A percentile compares a stretch with the other conserved stretches of the same genome.
Evolutionary conservation across 352 stramenopile species (phyloP).

Genomic region (Pythium guiyangense): DNA sequence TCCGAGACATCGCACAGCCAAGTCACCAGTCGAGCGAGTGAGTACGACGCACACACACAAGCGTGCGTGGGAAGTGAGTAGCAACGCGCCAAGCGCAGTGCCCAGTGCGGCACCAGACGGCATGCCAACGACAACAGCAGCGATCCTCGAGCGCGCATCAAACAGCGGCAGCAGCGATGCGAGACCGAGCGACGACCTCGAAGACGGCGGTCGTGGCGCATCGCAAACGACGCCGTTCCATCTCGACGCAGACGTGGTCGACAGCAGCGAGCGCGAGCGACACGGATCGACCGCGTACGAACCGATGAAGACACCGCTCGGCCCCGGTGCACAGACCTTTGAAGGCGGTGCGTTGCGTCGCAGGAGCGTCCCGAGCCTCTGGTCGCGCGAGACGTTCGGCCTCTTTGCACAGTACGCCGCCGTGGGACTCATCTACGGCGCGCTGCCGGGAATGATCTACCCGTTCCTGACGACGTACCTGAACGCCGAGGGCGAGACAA

Average conservation of each 20-base stretch:
- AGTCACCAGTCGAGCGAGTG: too few species aligned
- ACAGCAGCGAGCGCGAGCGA: neutral
- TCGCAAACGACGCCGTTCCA: neutral
- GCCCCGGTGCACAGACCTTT: too few species aligned
- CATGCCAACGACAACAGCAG: neutral
- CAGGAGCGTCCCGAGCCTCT: slow-evolving; percentile 30
- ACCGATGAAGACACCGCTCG: too few species aligned
- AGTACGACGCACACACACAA: too few species aligned
- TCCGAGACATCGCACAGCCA: too few species aligned
- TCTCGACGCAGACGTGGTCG: neutral
- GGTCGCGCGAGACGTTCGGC: too few species aligned
- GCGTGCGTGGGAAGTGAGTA: too few species aligned
- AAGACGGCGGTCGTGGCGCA: neutral
- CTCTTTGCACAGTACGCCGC: too few species aligned
- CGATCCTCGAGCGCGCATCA: slow-evolving; percentile 5
- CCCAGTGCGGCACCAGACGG: neutral
- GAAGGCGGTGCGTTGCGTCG: slow-evolving; percentile 40
- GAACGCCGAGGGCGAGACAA: slow-evolving; percentile 28
- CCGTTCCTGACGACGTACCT: slow-evolving; percentile 50
- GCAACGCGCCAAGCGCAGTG: neutral
- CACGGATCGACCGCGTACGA: slow-evolving; percentile 1
- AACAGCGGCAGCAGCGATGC: slow-evolving; percentile 6
- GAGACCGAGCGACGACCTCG: slow-evolving; percentile 3
- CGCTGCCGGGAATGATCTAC: slow-evolving; percentile 47
- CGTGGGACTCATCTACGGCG: too few species aligned